Conservation (phyloP, 805 yeast genomes). For the Starmera dryadoides region DNA sequence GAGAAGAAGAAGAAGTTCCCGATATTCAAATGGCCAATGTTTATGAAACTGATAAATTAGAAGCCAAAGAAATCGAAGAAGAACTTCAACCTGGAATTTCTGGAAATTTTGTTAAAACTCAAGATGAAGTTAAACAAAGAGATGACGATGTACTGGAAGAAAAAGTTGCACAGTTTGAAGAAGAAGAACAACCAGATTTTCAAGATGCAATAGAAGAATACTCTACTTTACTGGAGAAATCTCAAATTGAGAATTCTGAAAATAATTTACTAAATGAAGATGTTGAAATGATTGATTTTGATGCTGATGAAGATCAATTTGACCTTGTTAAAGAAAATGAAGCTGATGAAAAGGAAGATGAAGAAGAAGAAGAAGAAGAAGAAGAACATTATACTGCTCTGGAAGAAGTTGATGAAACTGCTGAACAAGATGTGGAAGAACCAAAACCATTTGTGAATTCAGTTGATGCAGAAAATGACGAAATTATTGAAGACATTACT, state of each 20-base stretch:
- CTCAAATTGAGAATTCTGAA: neutral
- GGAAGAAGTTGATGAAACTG: neutral
- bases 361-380: neutral
- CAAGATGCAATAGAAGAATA: neutral
- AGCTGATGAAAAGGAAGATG: neutral
- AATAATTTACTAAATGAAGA: neutral
- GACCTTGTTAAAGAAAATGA: neutral
- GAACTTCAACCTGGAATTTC: neutral
- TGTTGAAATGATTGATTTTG: neutral
- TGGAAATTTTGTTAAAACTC: neutral
- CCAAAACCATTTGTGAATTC: neutral
- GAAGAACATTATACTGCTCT: neutral
- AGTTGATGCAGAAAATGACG: neutral
- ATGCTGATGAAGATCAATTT: neutral
- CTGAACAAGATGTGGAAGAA: neutral
- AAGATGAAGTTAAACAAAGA: neutral
- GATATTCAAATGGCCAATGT: neutral
- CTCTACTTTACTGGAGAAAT: no score
- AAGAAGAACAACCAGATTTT: neutral
- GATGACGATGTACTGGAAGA: neutral
- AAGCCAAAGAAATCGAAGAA: neutral
- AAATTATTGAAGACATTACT: conserved; percentile 1
- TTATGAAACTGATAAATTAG: neutral
- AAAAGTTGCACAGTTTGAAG: neutral
- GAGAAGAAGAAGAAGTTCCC: no score